Base-by-base conservation (phyloP, 192 early-diverging fungal genomes). In the Piromyces sp. region DNA sequence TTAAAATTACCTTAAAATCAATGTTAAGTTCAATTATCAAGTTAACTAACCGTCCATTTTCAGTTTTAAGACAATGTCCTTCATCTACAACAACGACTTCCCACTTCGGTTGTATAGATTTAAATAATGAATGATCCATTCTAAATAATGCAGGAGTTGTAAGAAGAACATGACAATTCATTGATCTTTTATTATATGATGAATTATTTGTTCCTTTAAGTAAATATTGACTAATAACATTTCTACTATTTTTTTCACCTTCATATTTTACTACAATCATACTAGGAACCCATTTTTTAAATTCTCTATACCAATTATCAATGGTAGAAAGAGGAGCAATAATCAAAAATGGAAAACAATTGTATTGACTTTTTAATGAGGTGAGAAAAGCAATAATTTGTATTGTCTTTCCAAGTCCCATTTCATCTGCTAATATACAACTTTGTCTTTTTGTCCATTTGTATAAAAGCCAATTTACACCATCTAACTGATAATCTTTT, bases 341-440 rank as follows among this genome's bases (percentile, higher is more conserved):
- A 31, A 95, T 91, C 30, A 93, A 40, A 81, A 90, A 94, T 3
- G 94, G 94, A 51, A 86, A 90, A 2, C 86, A 82, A 5, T 85
- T 40, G 29, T 89, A 86, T 29, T 89, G 83, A 14, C 85, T 85
- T 79, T 83, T 88, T 9, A 94, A 79, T 0, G 83, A 83, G 5
- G 83, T 83, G 4, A 94, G 80, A 79, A 93, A 90, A 0, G 89
- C 81, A 17, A 94, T 89, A 40, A 93, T 89, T 82, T 94, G 94
- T 29, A 94, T 88, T 14, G 94, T 94, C 84, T 94, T 94, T 40
- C 92, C 93, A 38, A 94, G 81, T 12, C 93, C 93, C 93, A 94
- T 94, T 80, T 94, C 93, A 85, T 94, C 93, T 22, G 93, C 93
- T 30, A 94, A 82, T 82, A 94, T 91, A 80, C 89, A 92, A 30